A percentile compares a stretch with the other conserved stretches of the same genome.
These are phyloP conservation scores for Colletotrichum magnum DNA, from an alignment of 2,329 filamentous ascomycete genomes.

Conservation along the genomic window DNA sequence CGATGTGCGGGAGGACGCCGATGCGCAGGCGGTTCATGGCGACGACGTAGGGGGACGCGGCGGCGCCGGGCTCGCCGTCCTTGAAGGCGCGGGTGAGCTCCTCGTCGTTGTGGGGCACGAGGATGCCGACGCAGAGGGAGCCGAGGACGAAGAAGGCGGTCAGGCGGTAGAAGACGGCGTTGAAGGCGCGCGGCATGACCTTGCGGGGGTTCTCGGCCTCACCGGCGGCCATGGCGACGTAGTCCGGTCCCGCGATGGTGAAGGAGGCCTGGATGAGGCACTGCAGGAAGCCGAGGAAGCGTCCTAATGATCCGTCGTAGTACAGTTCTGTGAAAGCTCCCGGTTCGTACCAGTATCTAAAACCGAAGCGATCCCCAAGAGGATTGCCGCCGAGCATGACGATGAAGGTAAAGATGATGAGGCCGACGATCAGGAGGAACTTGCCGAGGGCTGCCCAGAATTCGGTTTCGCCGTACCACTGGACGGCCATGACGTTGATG, in stretches of 20 bases:
- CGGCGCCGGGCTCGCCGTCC: slow-evolving; percentile 73
- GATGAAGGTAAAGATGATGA: slow-evolving; percentile 84
- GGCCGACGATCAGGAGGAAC: slow-evolving; percentile 77
- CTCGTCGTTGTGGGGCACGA: slow-evolving; percentile 78
- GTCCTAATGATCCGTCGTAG: slow-evolving; percentile 75
- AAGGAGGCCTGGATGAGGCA: slow-evolving; percentile 81
- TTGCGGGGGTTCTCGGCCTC: slow-evolving; percentile 79
- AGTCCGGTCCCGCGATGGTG: slow-evolving; percentile 67
- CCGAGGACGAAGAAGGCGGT: slow-evolving; percentile 83
- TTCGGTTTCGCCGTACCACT: slow-evolving; percentile 83
- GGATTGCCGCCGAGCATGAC: slow-evolving; percentile 89
- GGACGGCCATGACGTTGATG: slow-evolving; percentile 81
- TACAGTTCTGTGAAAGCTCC: slow-evolving; percentile 80
- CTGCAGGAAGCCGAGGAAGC: slow-evolving; percentile 81
- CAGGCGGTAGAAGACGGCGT: slow-evolving; percentile 84
- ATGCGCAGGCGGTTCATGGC: slow-evolving; percentile 79
- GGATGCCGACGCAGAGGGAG: slow-evolving; percentile 78
- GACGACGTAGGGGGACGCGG: slow-evolving; percentile 76
- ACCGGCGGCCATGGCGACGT: slow-evolving; percentile 71
- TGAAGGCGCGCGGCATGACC: slow-evolving; percentile 81
- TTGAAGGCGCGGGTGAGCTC: slow-evolving; percentile 73
- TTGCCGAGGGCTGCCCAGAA: slow-evolving; percentile 83
- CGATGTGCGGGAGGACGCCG: slow-evolving; percentile 75
- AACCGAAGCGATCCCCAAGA: slow-evolving; percentile 78
- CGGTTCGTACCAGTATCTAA: slow-evolving; percentile 75